Evolutionary conservation across 2,329 filamentous ascomycete species (phyloP), one percentile per base, ranked within the genome.

Genomic region (Magnaporthiopsis poae): DNA sequence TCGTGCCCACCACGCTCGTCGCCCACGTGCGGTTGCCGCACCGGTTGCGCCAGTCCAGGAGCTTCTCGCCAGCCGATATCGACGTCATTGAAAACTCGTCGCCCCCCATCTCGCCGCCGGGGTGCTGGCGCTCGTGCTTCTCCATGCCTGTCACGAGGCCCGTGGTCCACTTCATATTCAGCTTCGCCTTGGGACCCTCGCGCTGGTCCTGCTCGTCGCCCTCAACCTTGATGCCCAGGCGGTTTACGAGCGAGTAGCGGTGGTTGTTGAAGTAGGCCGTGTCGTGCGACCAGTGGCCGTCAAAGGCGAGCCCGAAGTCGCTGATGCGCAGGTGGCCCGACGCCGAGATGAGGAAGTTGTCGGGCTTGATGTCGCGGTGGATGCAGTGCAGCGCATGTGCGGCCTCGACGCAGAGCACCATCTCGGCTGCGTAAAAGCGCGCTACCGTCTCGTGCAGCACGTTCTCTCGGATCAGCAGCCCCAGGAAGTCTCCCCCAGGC

Each of bases 321-420:
- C 93, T 96, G 59, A 98, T 96, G 74, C 96, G 97, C 68, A 98
- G 77, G 75, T 99, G 95, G 0, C 95, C 93, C 25, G 90, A 90
- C 0, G 90, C 85, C 11, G 90, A 91, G 72, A 98, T 92, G 36
- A 98, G 83, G 73, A 99, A 98, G 73, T 99, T 99, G 80, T 98
- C 94, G 0, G 94, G 95, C 76, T 99, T 99, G 74, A 98, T 86
- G 76, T 98, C 95, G 25, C 94, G 89, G 75, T 99, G 95, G 63
- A 99, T 96, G 83, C 92, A 97, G 64, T 86, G 86, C 71, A 97
- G 86, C 15, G 86, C 86, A 80, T 98, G 94, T 0, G 91, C 90
- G 76, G 96, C 94, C 77, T 98, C 93, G 31, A 99, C 89, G 72
- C 92, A 96, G 5, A 97, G 80, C 65, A 98, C 90, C 92, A 98